These are phyloP conservation scores for Debaryomyces tyrocola DNA, from an alignment of 805 yeast species.

Conservation along the genomic window DNA sequence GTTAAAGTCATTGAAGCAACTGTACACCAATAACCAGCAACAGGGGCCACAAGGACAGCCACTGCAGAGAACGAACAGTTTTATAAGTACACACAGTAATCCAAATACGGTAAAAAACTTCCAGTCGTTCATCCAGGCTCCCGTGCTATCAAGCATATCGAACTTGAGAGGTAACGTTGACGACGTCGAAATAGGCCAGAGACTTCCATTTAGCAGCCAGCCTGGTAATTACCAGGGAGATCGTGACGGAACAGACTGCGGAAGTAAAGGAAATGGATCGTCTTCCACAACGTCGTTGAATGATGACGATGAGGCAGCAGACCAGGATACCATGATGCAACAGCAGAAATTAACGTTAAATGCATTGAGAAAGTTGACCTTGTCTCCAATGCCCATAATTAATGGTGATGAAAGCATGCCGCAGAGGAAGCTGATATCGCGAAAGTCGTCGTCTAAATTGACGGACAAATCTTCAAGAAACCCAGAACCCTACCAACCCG, in stretches of 20 bases:
- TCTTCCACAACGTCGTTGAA: background rate
- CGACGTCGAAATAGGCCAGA: slow-evolving; percentile 41
- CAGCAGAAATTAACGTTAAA: slow-evolving; percentile 43
- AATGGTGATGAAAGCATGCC: slow-evolving; percentile 22
- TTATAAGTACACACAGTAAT: slow-evolving; percentile 21
- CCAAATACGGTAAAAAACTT: slow-evolving; percentile 33
- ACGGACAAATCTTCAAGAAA: slow-evolving; percentile 4
- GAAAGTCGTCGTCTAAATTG: slow-evolving; percentile 5
- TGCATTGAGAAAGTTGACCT: slow-evolving; percentile 42
- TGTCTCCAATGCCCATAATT: slow-evolving; percentile 40
- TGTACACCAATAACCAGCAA: slow-evolving; percentile 6
- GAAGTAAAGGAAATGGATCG: background rate
- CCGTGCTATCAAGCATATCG: slow-evolving; percentile 39
- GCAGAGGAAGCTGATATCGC: slow-evolving; percentile 3
- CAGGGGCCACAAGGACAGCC: slow-evolving; percentile 3
- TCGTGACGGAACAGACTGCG: background rate
- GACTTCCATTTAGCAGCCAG: slow-evolving; percentile 30
- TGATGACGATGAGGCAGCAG: slow-evolving; percentile 26
- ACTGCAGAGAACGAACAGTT: slow-evolving; percentile 14
- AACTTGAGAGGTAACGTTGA: slow-evolving; percentile 26
- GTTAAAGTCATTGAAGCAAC: slow-evolving; percentile 37
- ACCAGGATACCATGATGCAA: slow-evolving; percentile 36
- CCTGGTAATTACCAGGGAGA: background rate
- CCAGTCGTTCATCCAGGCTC: slow-evolving; percentile 48
- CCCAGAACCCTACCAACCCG: slow-evolving; percentile 42